Evolutionary conservation across 257 asterid genomes (phyloP), one percentile per base, ranked within the genome.

Genomic region (Lantana camara): DNA sequence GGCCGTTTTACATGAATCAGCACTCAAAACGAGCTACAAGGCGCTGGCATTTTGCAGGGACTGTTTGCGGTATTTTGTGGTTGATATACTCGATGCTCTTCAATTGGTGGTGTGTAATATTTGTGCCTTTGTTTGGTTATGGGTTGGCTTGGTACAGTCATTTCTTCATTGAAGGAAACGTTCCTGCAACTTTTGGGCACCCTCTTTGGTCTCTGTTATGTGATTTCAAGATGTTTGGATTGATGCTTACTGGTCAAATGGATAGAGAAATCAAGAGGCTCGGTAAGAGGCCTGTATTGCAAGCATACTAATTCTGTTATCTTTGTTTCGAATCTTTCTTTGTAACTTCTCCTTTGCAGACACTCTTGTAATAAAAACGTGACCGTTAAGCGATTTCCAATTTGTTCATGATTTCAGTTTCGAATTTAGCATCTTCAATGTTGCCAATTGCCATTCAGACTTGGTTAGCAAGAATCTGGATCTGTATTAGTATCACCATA

Each of bases 211-310:
- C 99, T 37, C 69, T 94, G 0, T 20, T 88, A 0, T 94, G 99
- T 79, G 99, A 90, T 80, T 88, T 70, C 85, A 94, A 84, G 80
- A 94, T 94, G 98, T 94, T 94, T 76, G 99, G 96, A 6, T 75
- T 94, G 70, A 94, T 94, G 96, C 83, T 94, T 40, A 90, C 91
- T 64, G 99, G 98, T 7, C 83, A 85, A 71, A 75, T 94, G 91
- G 99, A 94, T 73, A 80, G 84, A 55, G 99, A 94, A 79, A 94
- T 94, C 89, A 94, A 90, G 86, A 88, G 96, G 85, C 98, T 94
- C 34, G 99, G 99, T 1, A 90, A 94, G 77, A 88, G 97, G 83
- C 99, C 99, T 49, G 72, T 86, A 57, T 77, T 90, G 73, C 99
- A 85, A 66, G 81, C 80, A 10, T 85, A 85, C 67, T 91, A 68